Percentiles rank a stretch among this genome's conserved stretches.
These are phyloP conservation scores for Pleurotus pulmonarius DNA, from an alignment of 768 basidiomycete species.

Conservation along the genomic window DNA sequence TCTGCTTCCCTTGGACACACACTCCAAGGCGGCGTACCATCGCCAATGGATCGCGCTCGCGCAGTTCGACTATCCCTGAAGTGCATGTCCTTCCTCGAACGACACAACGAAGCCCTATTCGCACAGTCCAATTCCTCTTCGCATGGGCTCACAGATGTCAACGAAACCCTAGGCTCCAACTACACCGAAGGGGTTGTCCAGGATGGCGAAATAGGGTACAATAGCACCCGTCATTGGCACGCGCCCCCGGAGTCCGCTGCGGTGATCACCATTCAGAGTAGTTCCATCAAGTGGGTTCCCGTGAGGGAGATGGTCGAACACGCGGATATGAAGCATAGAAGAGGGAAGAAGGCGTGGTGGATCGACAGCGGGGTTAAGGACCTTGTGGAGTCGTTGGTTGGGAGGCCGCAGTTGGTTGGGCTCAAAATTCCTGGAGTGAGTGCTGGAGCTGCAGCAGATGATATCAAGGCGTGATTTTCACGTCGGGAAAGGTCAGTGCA, in stretches of 20 bases:
- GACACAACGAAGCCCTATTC: slow-evolving; percentile 59
- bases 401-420: slow-evolving; percentile 53
- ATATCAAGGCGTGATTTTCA: not conserved
- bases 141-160: not conserved
- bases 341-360: slow-evolving; percentile 85
- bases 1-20: slow-evolving; percentile 97
- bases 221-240: slow-evolving; percentile 40
- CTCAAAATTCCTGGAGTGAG: slow-evolving; percentile 13
- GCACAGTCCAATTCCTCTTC: slow-evolving; percentile 29
- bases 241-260: slow-evolving; percentile 70
- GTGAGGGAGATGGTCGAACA: slow-evolving; percentile 81
- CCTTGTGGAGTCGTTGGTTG: slow-evolving; percentile 72
- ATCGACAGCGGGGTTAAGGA: slow-evolving; percentile 42
- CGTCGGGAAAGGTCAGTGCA: not conserved
- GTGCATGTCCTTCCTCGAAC: slow-evolving; percentile 93
- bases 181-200: not conserved
- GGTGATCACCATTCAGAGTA: slow-evolving; percentile 88
- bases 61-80: slow-evolving; percentile 87
- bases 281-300: slow-evolving; percentile 75
- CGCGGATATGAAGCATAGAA: slow-evolving; percentile 87
- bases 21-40: slow-evolving; percentile 92
- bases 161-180: not conserved
- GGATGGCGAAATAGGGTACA: not conserved
- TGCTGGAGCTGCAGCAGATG: slow-evolving; percentile 4
- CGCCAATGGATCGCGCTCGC: slow-evolving; percentile 89